Percentiles rank a stretch among this genome's conserved stretches.
phyloP scores from a whole-genome alignment of 2,329 filamentous ascomycete species.

The Colletotrichum sublineola region DNA sequence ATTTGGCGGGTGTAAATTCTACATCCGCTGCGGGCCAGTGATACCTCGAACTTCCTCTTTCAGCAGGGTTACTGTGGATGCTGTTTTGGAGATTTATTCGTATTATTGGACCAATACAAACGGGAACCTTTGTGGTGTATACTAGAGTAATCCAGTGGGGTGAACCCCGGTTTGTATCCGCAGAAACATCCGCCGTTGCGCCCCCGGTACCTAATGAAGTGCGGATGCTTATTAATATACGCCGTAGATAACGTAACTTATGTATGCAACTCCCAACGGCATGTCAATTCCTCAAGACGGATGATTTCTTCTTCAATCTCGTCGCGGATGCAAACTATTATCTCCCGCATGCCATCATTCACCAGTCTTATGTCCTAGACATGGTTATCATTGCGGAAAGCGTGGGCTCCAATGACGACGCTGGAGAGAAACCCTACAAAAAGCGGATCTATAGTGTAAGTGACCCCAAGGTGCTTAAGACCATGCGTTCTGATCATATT shows the following conservation, averaged over 20 bases:
- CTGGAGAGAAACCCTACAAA: conserved; percentile 21
- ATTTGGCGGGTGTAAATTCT: conserved; percentile 8
- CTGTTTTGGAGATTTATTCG: not conserved
- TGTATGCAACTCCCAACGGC: not conserved
- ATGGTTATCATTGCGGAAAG: conserved; percentile 12
- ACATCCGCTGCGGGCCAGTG: not conserved
- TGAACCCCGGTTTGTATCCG: conserved; percentile 3
- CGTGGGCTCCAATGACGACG: not conserved
- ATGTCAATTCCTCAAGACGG: not conserved
- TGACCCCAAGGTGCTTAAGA: not conserved
- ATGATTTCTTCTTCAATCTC: not conserved
- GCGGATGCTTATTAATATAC: conserved; percentile 28
- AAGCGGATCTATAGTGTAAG: conserved; percentile 38
- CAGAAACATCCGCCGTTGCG: conserved; percentile 9
- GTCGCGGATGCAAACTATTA: not conserved
- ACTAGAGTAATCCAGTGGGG: not conserved
- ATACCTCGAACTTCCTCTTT: not conserved
- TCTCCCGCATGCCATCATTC: not conserved
- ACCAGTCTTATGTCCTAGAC: no score
- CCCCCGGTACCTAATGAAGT: not conserved
- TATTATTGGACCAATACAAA: not conserved
- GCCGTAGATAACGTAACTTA: no score
- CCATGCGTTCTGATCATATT: not conserved
- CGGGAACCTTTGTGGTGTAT: not conserved
- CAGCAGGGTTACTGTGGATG: not conserved